These are phyloP conservation scores for Tricholoma matsutake DNA, from an alignment of 768 basidiomycete species.

Conservation along the genomic window DNA sequence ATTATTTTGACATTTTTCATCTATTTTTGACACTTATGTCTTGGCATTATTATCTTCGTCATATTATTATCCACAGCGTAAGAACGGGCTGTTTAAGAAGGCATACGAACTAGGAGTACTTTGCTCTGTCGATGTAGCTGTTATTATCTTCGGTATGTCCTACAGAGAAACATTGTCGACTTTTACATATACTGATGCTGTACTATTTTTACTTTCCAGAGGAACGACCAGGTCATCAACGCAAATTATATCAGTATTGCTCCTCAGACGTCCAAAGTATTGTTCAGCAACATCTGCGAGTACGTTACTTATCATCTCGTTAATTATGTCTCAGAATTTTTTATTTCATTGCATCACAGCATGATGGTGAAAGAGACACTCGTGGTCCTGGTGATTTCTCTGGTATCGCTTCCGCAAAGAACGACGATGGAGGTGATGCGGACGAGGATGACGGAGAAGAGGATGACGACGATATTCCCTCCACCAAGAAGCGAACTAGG, in stretches of 20 bases:
- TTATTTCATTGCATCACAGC: slow-evolving; percentile 27
- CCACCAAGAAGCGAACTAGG: not conserved
- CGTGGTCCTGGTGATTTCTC: slow-evolving; percentile 46
- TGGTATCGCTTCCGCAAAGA: slow-evolving; percentile 26
- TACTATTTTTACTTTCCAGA: slow-evolving; percentile 55
- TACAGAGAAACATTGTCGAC: not conserved
- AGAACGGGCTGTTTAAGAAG: slow-evolving; percentile 90
- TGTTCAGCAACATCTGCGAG: slow-evolving; percentile 61
- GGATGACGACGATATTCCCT: not conserved
- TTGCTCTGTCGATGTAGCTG: slow-evolving; percentile 84
- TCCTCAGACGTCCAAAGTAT: slow-evolving; percentile 68
- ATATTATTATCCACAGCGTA: slow-evolving; percentile 52
- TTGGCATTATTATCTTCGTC: slow-evolving; percentile 40
- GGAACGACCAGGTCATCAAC: slow-evolving; percentile 74
- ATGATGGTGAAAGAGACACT: slow-evolving; percentile 49
- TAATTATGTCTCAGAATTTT: not conserved
- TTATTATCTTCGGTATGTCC: slow-evolving; percentile 69
- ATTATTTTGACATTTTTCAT: slow-evolving; percentile 34
- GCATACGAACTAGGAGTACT: slow-evolving; percentile 89
- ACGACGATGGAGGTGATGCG: slow-evolving; percentile 35
- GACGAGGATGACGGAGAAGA: slow-evolving; percentile 30
- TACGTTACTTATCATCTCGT: slow-evolving; percentile 21
- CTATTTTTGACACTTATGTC: slow-evolving; percentile 60
- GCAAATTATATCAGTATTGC: slow-evolving; percentile 81
- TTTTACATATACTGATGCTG: slow-evolving; percentile 16